Conservation (phyloP, 106 monocot genomes). For the Dendrobium huoshanense region DNA sequence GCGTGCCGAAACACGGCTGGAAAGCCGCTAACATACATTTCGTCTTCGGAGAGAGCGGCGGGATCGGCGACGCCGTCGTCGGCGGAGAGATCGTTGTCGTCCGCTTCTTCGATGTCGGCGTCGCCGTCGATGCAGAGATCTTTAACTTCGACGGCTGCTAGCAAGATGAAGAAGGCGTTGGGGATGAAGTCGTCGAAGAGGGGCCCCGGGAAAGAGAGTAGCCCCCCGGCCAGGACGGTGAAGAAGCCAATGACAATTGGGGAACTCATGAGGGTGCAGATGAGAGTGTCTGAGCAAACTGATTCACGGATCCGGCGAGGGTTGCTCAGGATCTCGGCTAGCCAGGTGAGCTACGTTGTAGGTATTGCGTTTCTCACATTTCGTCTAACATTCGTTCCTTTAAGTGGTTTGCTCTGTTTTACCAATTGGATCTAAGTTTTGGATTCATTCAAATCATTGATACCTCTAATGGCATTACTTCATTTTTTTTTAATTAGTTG, state of each 20-base stretch:
- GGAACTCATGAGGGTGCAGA: conserved; percentile 77
- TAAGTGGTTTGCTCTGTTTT: neutral
- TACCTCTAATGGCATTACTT: neutral
- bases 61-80: conserved; percentile 7
- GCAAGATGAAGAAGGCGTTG: conserved; percentile 94
- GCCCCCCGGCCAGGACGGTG: conserved; percentile 15
- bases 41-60: conserved; percentile 26
- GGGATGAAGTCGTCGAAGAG: conserved; percentile 55
- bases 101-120: conserved; percentile 24
- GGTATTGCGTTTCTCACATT: neutral
- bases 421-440: neutral
- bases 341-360: conserved; percentile 38
- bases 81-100: conserved; percentile 16
- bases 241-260: conserved; percentile 53
- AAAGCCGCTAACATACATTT: conserved; percentile 57
- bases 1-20: conserved; percentile 51
- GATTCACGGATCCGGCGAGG: conserved; percentile 82
- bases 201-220: conserved; percentile 27
- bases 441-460: neutral
- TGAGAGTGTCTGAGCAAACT: conserved; percentile 65
- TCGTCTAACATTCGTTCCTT: neutral
- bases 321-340: conserved; percentile 63
- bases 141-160: conserved; percentile 71
- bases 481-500: neutral
- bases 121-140: conserved; percentile 57